Evolutionary conservation across 202 grass and related monocot species (phyloP), one percentile per base, ranked within the genome.

Genomic region (Brachypodium distachyon): DNA sequence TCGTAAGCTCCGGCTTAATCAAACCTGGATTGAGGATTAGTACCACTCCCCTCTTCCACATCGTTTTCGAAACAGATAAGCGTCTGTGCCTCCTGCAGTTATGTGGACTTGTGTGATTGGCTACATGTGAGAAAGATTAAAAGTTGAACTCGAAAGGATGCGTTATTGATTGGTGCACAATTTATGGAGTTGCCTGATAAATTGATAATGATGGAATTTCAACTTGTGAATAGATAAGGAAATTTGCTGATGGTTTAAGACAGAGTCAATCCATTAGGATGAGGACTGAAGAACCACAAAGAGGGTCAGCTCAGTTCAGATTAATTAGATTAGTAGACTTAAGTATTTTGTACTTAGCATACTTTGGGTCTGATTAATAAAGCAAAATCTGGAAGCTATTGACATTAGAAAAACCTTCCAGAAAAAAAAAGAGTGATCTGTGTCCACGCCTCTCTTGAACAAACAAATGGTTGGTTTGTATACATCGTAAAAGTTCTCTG

Each of bases 401-500:
- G 9, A 49, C 41, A 49, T 49, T 14, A 36, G 2, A 37, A 14
- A 23, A 48, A 76, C 4, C 28, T 76, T 47, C n/a, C n/a, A n/a
- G n/a, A n/a, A n/a, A 12, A 62, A 17, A 36, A 2, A 9, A 39
- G 41, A 9, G 28, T 39, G 66, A 47, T 48, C 12, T 61, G 22
- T 49, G 7, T 7, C 10, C 29, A 47, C n/a, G 40, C 2, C 13
- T 80, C 40, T 47, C 31, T 69, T 76, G 6, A n/a, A n/a, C n/a
- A n/a, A 68, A 23, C 14, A 54, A 67, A 67, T 48, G 26, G 33
- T 32, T 17, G 19, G 47, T n/a, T n/a, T n/a, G 38, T 66, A 74
- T 29, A 85, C n/a, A n/a, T n/a, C n/a, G 23, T 17, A 55, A 59
- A 66, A 68, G 83, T 29, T 9, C 60, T 66, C 34, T 67, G 18